Base-by-base conservation (phyloP, 163 green algal genomes). In the Scenedesmus sp. region DNA sequence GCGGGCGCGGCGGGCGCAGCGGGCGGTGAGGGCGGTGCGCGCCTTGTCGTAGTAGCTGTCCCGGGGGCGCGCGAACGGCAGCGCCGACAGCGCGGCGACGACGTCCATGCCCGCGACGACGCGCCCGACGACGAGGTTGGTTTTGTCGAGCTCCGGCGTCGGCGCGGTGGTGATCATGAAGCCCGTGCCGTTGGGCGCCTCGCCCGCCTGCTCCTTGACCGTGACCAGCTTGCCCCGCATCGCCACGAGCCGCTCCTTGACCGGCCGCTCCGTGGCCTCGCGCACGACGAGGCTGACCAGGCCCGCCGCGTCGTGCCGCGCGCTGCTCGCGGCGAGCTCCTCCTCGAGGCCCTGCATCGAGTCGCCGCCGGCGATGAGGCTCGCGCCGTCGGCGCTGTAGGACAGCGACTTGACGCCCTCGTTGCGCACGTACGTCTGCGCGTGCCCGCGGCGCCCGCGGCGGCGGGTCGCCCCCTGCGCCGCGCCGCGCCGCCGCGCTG, bases 161-260 rank as follows among this genome's bases (percentile, higher is more conserved):
- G 91, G 26, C 18, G 62, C 60, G n/a, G 81, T 89, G 14, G 91
- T 95, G 70, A 95, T 94, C 11, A 80, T 82, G 80, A 94, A 95
- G 4, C 54, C 69, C 1, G 78, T 92, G 69, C 90, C 91, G 63
- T 95, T 95, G 22, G 91, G 89, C 2, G 81, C 78, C 48, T 89
- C 73, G 10, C 82, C 86, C 0, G 67, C 65, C 18, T 73, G 66
- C 22, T 75, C 63, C 74, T 83, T 65, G 24, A 82, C 20, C 2
- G 82, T 89, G 0, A 93, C 85, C 29, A 93, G 73, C 87, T 92
- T 90, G 42, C 89, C 89, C 20, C 88, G 75, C 50, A 88, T 83
- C 0, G 89, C 89, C n/a, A 90, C 83, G 11, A 93, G 78, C 75
- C 84, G 85, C 51, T 91, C 86, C 69, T 89, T 92, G 15, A 79